Percentiles rank a stretch among this genome's conserved stretches.
phyloP scores from a whole-genome alignment of 1,284 basidiomycete species.

The Ustilago lituana region DNA sequence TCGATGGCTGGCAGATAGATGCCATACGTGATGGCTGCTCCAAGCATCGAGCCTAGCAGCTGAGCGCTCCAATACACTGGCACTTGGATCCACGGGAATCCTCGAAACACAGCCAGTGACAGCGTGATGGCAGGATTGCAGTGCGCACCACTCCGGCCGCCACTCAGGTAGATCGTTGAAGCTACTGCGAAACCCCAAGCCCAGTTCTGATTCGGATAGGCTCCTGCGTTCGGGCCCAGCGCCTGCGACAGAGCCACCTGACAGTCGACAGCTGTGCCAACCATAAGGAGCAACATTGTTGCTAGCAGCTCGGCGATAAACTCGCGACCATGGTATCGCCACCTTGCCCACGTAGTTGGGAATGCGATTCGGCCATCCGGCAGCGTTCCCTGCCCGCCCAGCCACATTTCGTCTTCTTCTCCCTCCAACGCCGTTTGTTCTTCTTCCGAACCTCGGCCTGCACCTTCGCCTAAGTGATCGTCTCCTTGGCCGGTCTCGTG shows the following conservation, averaged over 20 bases:
- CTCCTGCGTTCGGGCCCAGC: constrained; percentile 21
- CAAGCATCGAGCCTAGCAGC: constrained; percentile 77
- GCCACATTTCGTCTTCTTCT: constrained; percentile 17
- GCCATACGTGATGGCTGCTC: constrained; percentile 76
- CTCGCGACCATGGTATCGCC: constrained; percentile 29
- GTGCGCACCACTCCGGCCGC: constrained; percentile 54
- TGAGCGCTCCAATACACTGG: constrained; percentile 78
- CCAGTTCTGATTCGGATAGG: constrained; percentile 48
- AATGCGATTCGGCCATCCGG: constrained; percentile 23
- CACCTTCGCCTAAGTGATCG: background rate
- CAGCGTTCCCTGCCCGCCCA: constrained; percentile 19
- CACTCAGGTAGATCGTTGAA: constrained; percentile 51
- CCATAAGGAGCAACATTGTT: constrained; percentile 47
- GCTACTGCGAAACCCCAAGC: constrained; percentile 60
- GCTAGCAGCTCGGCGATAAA: constrained; percentile 32
- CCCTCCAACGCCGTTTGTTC: background rate
- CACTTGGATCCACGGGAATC: constrained; percentile 82
- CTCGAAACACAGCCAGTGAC: constrained; percentile 75
- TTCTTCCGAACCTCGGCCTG: background rate
- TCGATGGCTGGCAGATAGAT: constrained; percentile 81
- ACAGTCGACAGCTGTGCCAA: constrained; percentile 59
- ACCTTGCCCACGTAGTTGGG: constrained; percentile 22
- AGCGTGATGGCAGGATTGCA: constrained; percentile 70
- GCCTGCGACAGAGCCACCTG: constrained; percentile 51
- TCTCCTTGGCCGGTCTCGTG: background rate